A percentile compares a stretch with the other conserved stretches of the same genome.
phyloP scores from a whole-genome alignment of 371 early-diverging fungal genomes.

The Mucor velutinosus region DNA sequence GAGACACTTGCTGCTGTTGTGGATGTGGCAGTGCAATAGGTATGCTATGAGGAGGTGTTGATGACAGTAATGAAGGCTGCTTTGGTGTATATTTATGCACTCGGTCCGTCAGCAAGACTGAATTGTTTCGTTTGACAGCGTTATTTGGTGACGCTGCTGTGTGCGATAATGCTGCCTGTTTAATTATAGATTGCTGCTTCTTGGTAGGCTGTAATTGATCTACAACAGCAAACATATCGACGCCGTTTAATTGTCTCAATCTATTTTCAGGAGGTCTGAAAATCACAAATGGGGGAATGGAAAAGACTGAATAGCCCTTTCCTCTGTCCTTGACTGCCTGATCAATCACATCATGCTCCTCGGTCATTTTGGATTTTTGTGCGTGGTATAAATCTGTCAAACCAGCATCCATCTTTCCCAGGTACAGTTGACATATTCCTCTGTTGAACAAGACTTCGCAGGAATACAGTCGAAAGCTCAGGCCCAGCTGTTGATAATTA shows the following conservation, averaged over 20 bases:
- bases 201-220: constrained; percentile 15
- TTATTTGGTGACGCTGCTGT: not conserved
- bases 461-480: constrained; percentile 83
- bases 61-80: constrained; percentile 3
- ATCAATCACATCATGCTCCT: constrained; percentile 75
- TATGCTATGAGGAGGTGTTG: not conserved
- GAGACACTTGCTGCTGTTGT: constrained; percentile 2
- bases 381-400: constrained; percentile 80
- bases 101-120: constrained; percentile 28
- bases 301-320: constrained; percentile 74
- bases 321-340: constrained; percentile 75
- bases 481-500: constrained; percentile 94
- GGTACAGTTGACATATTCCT: constrained; percentile 79
- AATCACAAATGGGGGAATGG: constrained; percentile 76
- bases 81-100: constrained; percentile 1
- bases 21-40: not conserved
- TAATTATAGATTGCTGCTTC: not conserved
- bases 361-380: constrained; percentile 63
- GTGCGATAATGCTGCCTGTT: not conserved
- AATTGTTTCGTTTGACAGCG: constrained; percentile 31
- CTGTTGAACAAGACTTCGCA: constrained; percentile 92
- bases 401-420: constrained; percentile 77
- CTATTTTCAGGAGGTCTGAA: constrained; percentile 86
- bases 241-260: constrained; percentile 36
- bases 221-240: constrained; percentile 34